Conservation (phyloP, 169 alveolate species). For the Plasmodium vivax region DNA sequence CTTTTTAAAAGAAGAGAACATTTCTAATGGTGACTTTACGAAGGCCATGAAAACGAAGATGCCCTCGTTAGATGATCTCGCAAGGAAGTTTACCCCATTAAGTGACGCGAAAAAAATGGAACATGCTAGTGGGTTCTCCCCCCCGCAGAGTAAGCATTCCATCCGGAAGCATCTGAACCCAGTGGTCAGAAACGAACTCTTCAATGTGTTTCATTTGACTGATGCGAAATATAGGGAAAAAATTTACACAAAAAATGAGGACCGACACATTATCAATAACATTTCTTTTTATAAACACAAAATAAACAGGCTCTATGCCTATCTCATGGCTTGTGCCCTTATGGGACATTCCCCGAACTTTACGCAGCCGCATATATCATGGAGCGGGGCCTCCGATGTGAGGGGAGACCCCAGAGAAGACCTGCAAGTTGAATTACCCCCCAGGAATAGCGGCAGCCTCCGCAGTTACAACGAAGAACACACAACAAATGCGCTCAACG, state of each 20-base stretch:
- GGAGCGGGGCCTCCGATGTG: not conserved
- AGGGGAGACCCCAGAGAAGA: not conserved
- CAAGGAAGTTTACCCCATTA: not conserved
- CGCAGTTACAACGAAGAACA: not conserved
- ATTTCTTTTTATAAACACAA: conserved; percentile 26
- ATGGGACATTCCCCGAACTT: not conserved
- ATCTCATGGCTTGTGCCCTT: not conserved
- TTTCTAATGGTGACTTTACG: conserved; percentile 2
- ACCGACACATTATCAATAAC: conserved; percentile 1
- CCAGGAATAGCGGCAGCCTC: not conserved
- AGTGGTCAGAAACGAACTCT: conserved; percentile 1
- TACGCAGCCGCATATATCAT: conserved; percentile 4
- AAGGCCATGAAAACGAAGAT: not conserved
- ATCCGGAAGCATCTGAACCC: not conserved
- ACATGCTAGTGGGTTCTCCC: not conserved
- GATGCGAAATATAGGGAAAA: conserved; percentile 4
- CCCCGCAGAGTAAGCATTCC: not conserved
- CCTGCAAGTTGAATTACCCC: not conserved
- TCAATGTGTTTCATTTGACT: conserved; percentile 3
- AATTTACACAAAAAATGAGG: not conserved
- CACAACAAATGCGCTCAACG: not conserved
- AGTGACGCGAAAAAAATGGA: not conserved
- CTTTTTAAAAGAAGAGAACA: not conserved
- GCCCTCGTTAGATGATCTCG: not conserved
- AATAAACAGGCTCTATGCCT: conserved; percentile 15